Conservation (phyloP, 2,329 filamentous ascomycete genomes). For the Fusarium redolens region DNA sequence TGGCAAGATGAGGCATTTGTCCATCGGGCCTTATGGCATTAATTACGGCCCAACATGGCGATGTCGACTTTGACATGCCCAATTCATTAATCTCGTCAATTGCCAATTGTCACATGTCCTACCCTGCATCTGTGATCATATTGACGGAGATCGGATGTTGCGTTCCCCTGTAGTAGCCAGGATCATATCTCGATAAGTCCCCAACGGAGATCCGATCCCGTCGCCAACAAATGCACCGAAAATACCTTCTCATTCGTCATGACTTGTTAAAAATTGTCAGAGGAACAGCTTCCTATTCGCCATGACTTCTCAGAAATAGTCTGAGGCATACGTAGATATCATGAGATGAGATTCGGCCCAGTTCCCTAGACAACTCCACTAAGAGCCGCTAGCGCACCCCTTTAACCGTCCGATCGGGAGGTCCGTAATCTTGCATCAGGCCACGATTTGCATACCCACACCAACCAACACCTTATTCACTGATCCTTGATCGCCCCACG, state of each 20-base stretch:
- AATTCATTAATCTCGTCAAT: background rate
- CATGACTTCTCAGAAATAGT: background rate
- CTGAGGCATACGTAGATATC: background rate
- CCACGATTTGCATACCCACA: background rate
- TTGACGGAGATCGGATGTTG: background rate
- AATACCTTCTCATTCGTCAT: background rate
- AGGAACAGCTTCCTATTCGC: background rate
- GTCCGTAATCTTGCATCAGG: slow-evolving; percentile 17
- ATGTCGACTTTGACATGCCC: background rate
- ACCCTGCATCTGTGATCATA: background rate
- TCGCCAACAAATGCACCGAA: background rate
- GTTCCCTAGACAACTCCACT: background rate
- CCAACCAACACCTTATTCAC: background rate
- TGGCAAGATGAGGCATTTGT: slow-evolving; percentile 1
- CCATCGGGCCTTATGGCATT: background rate
- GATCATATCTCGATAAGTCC: slow-evolving; percentile 1
- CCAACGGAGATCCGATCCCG: background rate
- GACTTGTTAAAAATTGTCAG: too few relatives aligned
- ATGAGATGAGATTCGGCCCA: slow-evolving; percentile 5
- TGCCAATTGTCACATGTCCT: background rate
- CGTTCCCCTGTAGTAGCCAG: background rate
- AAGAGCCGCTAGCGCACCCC: slow-evolving; percentile 6
- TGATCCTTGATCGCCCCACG: background rate
- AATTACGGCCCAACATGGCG: background rate
- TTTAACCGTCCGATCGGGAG: slow-evolving; percentile 25